A percentile compares a stretch with the other conserved stretches of the same genome.
These are phyloP conservation scores for Sarocladium strictum DNA, from an alignment of 2,329 filamentous ascomycete species.

Conservation along the genomic window DNA sequence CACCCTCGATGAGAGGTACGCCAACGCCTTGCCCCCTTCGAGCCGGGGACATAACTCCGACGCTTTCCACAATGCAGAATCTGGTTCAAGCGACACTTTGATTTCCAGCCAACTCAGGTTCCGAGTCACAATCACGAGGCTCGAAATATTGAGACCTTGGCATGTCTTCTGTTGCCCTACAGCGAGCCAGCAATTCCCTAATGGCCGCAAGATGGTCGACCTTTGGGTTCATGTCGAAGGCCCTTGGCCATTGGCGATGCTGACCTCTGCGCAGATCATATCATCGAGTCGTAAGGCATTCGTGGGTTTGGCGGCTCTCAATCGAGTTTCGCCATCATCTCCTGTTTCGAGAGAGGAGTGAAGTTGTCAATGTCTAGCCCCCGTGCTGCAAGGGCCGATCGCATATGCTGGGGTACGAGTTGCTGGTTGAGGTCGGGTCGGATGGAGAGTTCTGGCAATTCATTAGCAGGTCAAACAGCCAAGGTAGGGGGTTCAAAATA, in stretches of 20 bases:
- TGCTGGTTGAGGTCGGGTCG: constrained; percentile 79
- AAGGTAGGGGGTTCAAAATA: constrained; percentile 14
- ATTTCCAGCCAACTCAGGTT: not conserved
- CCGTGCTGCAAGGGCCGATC: constrained; percentile 63
- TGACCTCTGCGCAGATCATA: constrained; percentile 6
- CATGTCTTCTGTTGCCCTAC: constrained; percentile 5
- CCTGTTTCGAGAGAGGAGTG: constrained; percentile 81
- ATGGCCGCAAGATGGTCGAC: not conserved
- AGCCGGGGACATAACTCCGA: constrained; percentile 5
- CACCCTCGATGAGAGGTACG: constrained; percentile 2
- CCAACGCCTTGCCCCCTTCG: constrained; percentile 7
- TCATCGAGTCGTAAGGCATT: constrained; percentile 10
- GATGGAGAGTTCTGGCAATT: constrained; percentile 80
- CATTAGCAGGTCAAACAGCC: not conserved
- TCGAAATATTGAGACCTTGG: not conserved
- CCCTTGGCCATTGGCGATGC: constrained; percentile 5
- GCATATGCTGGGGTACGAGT: constrained; percentile 80
- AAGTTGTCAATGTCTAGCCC: constrained; percentile 93
- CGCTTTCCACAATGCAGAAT: constrained; percentile 10
- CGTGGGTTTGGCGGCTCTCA: constrained; percentile 44
- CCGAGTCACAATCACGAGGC: not conserved
- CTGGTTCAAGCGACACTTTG: constrained; percentile 3
- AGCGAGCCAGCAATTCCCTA: not conserved
- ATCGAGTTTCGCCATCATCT: constrained; percentile 97
- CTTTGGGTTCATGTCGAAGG: not conserved